Conservation (phyloP, 768 basidiomycete genomes). For the Terana coerulea region DNA sequence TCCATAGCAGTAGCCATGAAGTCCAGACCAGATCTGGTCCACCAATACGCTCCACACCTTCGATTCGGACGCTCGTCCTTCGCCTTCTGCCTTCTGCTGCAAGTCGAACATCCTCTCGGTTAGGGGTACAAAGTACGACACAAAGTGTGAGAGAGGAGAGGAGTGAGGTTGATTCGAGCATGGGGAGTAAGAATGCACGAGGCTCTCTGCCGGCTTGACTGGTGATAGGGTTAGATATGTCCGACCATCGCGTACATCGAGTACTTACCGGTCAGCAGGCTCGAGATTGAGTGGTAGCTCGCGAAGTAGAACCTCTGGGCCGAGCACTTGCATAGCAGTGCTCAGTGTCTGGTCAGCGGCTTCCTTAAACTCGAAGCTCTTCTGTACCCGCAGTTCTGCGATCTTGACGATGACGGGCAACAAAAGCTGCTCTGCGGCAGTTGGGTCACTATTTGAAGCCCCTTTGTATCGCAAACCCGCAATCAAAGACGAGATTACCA, state of each 20-base stretch:
- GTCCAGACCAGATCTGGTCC: constrained; percentile 89
- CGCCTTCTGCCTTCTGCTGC: constrained; percentile 74
- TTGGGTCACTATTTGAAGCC: constrained; percentile 35
- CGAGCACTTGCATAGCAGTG: constrained; percentile 79
- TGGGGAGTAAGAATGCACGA: constrained; percentile 86
- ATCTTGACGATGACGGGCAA: constrained; percentile 66
- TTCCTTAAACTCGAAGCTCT: constrained; percentile 89
- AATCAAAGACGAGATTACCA: constrained; percentile 67
- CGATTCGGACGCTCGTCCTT: constrained; percentile 73
- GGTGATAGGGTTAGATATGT: constrained; percentile 1
- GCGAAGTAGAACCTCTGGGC: constrained; percentile 74
- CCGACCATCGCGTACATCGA: background rate
- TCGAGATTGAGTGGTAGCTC: constrained; percentile 85
- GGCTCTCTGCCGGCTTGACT: constrained; percentile 77
- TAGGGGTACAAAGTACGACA: constrained; percentile 87
- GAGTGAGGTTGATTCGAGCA: constrained; percentile 79
- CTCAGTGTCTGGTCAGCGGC: constrained; percentile 76
- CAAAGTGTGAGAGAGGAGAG: constrained; percentile 81
- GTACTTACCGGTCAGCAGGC: constrained; percentile 66
- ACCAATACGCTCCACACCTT: constrained; percentile 96
- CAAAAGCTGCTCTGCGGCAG: constrained; percentile 69
- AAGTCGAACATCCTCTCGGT: constrained; percentile 91
- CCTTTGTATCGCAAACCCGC: constrained; percentile 52
- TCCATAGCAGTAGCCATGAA: constrained; percentile 87
- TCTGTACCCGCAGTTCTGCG: constrained; percentile 70